Evolutionary conservation across 495 filamentous ascomycete species (phyloP).

Genomic region (Staphylotrichum longicolle): DNA sequence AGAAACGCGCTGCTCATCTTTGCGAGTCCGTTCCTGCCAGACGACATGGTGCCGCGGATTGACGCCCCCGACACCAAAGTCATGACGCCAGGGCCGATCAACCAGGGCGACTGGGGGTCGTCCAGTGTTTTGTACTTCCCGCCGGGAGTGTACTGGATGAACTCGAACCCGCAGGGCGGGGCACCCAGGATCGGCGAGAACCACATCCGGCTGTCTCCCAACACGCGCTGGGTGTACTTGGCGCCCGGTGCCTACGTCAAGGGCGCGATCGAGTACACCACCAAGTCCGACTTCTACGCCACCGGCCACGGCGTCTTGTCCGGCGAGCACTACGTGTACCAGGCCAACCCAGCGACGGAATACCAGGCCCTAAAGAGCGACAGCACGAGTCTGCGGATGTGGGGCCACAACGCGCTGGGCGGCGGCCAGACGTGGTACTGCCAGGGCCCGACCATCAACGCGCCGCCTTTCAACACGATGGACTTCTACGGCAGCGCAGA

Average conservation of each 20-base stretch:
- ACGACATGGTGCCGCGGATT: neutral
- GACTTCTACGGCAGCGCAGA: neutral
- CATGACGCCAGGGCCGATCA: constrained; percentile 4
- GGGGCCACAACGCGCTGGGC: neutral
- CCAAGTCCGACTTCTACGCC: constrained; percentile 2
- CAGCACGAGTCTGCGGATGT: constrained; percentile 3
- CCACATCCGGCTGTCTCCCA: constrained; percentile 2
- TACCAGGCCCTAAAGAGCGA: constrained; percentile 3
- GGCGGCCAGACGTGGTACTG: constrained; percentile 10
- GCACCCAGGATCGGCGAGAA: constrained; percentile 1
- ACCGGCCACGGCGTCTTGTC: constrained; percentile 5
- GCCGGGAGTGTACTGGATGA: constrained; percentile 5
- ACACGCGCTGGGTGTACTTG: constrained; percentile 2
- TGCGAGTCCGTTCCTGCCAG: constrained; percentile 1
- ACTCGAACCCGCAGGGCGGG: neutral
- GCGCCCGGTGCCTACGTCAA: constrained; percentile 6
- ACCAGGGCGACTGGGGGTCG: constrained; percentile 2
- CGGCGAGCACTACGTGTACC: constrained; percentile 10
- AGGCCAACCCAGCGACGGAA: constrained; percentile 3
- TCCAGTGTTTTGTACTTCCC: constrained; percentile 5
- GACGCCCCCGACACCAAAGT: constrained; percentile 1
- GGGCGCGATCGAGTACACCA: constrained; percentile 4
- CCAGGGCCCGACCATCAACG: constrained; percentile 5
- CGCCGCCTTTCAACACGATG: constrained; percentile 9
- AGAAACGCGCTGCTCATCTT: constrained; percentile 5